A percentile compares a stretch with the other conserved stretches of the same genome.
phyloP scores from a whole-genome alignment of 768 basidiomycete species.

The Pisolithus tinctorius region DNA sequence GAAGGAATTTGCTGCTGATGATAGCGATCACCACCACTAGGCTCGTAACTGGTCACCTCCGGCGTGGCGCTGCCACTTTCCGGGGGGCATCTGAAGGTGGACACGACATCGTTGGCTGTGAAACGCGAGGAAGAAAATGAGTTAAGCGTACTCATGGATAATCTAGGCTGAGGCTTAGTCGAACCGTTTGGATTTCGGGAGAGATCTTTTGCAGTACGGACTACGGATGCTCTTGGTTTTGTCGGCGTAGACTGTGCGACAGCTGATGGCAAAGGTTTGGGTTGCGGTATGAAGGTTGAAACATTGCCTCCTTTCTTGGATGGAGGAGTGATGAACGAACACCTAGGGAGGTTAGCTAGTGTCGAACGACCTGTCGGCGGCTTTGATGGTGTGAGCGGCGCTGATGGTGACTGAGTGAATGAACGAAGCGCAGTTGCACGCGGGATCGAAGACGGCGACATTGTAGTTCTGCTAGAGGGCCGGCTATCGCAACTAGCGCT shows the following conservation, averaged over 20 bases:
- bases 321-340: slow-evolving; percentile 43
- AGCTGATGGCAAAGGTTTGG: slow-evolving; percentile 38
- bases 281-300: slow-evolving; percentile 60
- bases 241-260: slow-evolving; percentile 13
- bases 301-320: slow-evolving; percentile 41
- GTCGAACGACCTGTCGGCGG: slow-evolving; percentile 22
- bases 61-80: slow-evolving; percentile 19
- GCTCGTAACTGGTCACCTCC: slow-evolving; percentile 25
- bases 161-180: slow-evolving; percentile 45
- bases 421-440: slow-evolving; percentile 34
- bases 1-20: slow-evolving; percentile 19
- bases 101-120: slow-evolving; percentile 25
- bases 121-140: slow-evolving; percentile 35
- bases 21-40: not conserved
- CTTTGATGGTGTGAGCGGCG: slow-evolving; percentile 31
- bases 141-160: slow-evolving; percentile 54
- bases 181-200: slow-evolving; percentile 48
- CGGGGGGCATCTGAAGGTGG: slow-evolving; percentile 34
- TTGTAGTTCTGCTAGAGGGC: slow-evolving; percentile 10
- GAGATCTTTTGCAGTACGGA: slow-evolving; percentile 19
- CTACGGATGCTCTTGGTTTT: slow-evolving; percentile 35
- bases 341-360: slow-evolving; percentile 17
- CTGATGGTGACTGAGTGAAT: slow-evolving; percentile 19
- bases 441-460: slow-evolving; percentile 48
- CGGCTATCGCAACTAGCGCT: slow-evolving; percentile 3